Evolutionary conservation across 1,284 basidiomycete species (phyloP).

Genomic region (Malassezia sp.): DNA sequence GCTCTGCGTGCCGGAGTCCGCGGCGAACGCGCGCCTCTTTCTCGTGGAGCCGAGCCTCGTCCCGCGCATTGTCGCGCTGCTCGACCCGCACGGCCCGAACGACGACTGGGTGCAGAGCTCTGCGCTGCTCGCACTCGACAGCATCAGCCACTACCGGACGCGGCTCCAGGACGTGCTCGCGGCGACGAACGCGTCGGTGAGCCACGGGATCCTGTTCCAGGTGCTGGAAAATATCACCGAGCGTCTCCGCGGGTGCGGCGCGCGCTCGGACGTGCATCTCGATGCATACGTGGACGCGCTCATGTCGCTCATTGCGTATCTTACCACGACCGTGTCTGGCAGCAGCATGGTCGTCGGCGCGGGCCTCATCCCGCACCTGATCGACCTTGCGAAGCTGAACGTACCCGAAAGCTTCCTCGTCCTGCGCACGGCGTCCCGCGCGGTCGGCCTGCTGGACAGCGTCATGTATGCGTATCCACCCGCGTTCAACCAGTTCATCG

Average conservation of each 20-base stretch:
- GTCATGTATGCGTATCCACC: slow-evolving; percentile 79
- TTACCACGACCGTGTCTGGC: slow-evolving; percentile 70
- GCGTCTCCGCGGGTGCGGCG: background rate
- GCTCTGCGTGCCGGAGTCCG: slow-evolving; percentile 53
- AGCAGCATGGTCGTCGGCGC: slow-evolving; percentile 92
- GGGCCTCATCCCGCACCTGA: slow-evolving; percentile 74
- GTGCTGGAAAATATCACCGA: slow-evolving; percentile 22
- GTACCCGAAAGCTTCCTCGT: slow-evolving; percentile 31
- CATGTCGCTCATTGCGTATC: slow-evolving; percentile 72
- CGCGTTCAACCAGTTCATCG: slow-evolving; percentile 75
- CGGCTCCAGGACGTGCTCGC: slow-evolving; percentile 77
- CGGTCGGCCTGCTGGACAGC: slow-evolving; percentile 82
- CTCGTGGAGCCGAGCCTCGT: slow-evolving; percentile 81
- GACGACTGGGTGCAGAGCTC: slow-evolving; percentile 55
- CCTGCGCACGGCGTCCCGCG: slow-evolving; percentile 47
- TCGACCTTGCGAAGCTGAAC: slow-evolving; percentile 27
- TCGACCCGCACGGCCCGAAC: slow-evolving; percentile 22
- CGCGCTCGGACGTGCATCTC: slow-evolving; percentile 14
- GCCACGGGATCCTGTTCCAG: slow-evolving; percentile 63
- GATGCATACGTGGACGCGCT: slow-evolving; percentile 49
- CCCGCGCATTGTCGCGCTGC: slow-evolving; percentile 28
- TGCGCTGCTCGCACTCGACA: slow-evolving; percentile 77
- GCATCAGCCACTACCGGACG: slow-evolving; percentile 69
- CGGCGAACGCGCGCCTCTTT: slow-evolving; percentile 71
- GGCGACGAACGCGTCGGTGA: slow-evolving; percentile 85